Conservation (phyloP, 192 early-diverging fungal species). For the Diversispora eburnea region DNA sequence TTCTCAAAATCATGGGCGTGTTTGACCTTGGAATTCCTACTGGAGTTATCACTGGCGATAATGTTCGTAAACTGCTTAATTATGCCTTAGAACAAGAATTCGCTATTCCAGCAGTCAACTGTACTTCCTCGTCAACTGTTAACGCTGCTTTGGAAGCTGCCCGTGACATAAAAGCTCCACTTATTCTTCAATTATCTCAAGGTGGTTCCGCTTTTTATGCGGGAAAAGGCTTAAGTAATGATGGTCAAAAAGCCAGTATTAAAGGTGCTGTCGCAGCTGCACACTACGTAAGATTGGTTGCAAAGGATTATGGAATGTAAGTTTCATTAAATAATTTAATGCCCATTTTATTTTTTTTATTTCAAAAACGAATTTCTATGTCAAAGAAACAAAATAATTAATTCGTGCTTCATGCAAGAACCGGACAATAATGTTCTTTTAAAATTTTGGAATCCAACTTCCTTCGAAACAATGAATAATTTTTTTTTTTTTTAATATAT, state of each 20-base stretch:
- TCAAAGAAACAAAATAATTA: background rate
- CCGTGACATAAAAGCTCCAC: slow-evolving; percentile 84
- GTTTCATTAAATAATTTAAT: slow-evolving; percentile 25
- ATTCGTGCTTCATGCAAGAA: background rate
- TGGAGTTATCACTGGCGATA: slow-evolving; percentile 91
- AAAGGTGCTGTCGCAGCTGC: slow-evolving; percentile 90
- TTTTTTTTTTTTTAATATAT: too few species aligned
- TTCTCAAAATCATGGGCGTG: slow-evolving; percentile 55
- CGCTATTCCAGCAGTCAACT: slow-evolving; percentile 96
- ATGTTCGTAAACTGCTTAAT: slow-evolving; percentile 78
- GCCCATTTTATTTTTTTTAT: background rate
- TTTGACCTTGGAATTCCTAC: slow-evolving; percentile 74
- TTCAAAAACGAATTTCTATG: background rate
- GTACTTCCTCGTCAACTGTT: slow-evolving; percentile 88
- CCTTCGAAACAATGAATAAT: too few species aligned
- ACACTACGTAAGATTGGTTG: slow-evolving; percentile 73
- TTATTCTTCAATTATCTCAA: slow-evolving; percentile 95
- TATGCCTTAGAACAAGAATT: slow-evolving; percentile 77
- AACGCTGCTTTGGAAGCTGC: slow-evolving; percentile 95
- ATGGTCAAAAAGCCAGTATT: slow-evolving; percentile 83
- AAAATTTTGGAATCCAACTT: too few species aligned
- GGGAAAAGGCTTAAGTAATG: slow-evolving; percentile 90
- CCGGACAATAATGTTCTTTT: too few species aligned
- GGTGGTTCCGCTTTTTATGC: slow-evolving; percentile 91
- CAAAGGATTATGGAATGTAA: slow-evolving; percentile 84